Evolutionary conservation across 768 basidiomycete species (phyloP).

Genomic region (Neoboletus brunneissimus): DNA sequence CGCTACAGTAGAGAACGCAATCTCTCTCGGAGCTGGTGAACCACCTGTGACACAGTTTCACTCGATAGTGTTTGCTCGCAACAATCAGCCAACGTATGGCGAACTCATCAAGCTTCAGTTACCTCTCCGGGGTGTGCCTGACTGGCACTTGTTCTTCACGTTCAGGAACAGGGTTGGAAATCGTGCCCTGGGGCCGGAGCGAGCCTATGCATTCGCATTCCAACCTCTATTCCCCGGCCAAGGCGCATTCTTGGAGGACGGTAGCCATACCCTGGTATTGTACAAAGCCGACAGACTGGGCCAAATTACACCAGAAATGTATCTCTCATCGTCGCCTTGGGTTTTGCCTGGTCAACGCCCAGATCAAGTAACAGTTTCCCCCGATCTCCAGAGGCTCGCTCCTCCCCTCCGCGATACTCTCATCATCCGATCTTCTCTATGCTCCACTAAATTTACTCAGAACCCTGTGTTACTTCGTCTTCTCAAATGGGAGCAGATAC

Average conservation of each 20-base stretch:
- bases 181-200: conserved; percentile 51
- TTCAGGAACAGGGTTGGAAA: conserved; percentile 74
- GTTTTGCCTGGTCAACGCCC: conserved; percentile 51
- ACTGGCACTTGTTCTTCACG: conserved; percentile 93
- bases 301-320: conserved; percentile 63
- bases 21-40: conserved; percentile 86
- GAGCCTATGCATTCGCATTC: conserved; percentile 90
- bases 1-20: conserved; percentile 59
- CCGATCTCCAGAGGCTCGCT: conserved; percentile 62
- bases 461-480: conserved; percentile 80
- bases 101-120: conserved; percentile 89
- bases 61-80: conserved; percentile 88
- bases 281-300: conserved; percentile 76
- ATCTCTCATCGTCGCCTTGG: conserved; percentile 68
- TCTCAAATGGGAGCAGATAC: conserved; percentile 75
- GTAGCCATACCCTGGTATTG: conserved; percentile 78
- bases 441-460: conserved; percentile 90
- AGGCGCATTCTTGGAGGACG: conserved; percentile 83
- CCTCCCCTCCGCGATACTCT: conserved; percentile 75
- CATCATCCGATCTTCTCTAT: conserved; percentile 82
- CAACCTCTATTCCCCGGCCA: conserved; percentile 80
- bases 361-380: conserved; percentile 56
- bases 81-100: conserved; percentile 86
- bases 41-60: conserved; percentile 75
- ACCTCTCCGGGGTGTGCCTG: conserved; percentile 60